phyloP scores from a whole-genome alignment of 164 flowering plant species.

The Umbellularia californica region DNA sequence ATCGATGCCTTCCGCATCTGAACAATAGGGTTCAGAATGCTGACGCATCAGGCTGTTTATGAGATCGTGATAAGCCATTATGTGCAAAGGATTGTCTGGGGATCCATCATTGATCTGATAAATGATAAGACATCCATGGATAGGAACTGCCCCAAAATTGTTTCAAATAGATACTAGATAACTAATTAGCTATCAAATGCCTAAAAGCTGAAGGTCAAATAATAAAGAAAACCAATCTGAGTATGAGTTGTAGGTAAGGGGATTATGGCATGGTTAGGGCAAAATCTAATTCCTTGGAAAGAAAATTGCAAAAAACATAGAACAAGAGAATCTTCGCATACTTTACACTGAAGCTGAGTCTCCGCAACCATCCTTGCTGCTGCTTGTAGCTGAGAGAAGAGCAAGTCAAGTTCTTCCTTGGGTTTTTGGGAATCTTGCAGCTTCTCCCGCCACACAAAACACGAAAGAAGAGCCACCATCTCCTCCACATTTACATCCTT shows the following conservation, averaged over 20 bases:
- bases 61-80: too few species aligned
- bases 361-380: constrained; percentile 86
- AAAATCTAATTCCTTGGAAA: background rate
- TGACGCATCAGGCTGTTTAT: too few species aligned
- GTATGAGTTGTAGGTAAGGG: too few species aligned
- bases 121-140: background rate
- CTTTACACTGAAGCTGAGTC: constrained; percentile 95
- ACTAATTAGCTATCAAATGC: too few species aligned
- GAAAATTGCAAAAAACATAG: background rate
- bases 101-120: too few species aligned
- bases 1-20: background rate
- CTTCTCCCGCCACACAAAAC: constrained; percentile 98
- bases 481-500: constrained; percentile 87
- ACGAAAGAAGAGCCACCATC: constrained; percentile 91
- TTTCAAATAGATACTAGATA: too few species aligned
- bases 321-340: constrained; percentile 16
- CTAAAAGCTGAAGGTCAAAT: too few species aligned
- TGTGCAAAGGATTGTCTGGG: too few species aligned
- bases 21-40: too few species aligned
- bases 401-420: constrained; percentile 82
- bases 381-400: constrained; percentile 81
- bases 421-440: constrained; percentile 89
- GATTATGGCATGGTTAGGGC: too few species aligned
- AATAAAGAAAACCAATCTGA: too few species aligned
- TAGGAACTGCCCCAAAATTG: background rate